Evolutionary conservation across 768 basidiomycete genomes (phyloP), one percentile per base, ranked within the genome.

Genomic region (Lactarius deliciosus): DNA sequence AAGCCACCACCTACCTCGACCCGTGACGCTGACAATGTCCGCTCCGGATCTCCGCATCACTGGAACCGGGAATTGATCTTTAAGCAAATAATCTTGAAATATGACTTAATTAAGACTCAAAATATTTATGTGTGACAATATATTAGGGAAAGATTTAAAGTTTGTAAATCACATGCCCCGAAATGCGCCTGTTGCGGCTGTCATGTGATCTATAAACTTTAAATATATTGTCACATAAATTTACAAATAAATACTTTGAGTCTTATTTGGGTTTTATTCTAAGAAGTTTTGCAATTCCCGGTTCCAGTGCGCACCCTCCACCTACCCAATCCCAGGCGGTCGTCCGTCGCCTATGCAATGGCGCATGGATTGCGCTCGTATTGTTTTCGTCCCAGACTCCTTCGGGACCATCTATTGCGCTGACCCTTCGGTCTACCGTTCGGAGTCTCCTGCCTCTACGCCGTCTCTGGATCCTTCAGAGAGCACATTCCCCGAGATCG

Each of bases 401-500:
- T 50, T 70, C 70, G 7, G 63, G 58, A 0, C 47, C 54, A 8
- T 70, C 69, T 8, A 38, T 66, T 34, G 59, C 64, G 1, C 34
- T 55, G 22, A 68, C 69, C 0, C 18, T 36, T 54, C 63, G 56
- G 18, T 65, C 70, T 9, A 65, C 50, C 41, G 60, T 64, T 69
- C 50, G 68, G 70, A 57, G 68, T 78, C 61, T 74, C 76, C 63
- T 76, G 78, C 6, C 81, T 70, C 68, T 18, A 38, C 71, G 15
- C 57, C 68, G 20, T 25, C 73, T 5, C 73, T 75, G 9, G 72
- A 71, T 20, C 72, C 72, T 2, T 69, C 75, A 25, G 69, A 68
- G 28, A 70, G 74, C 16, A 76, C 80, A 13, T 83, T 86, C 63
- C 84, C 85, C 22, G 85, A 85, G 40, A 80, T 94, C 38, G 95